Evolutionary conservation across 1,139 yeast genomes (phyloP), one percentile per base, ranked within the genome.

Genomic region (Blastobotrys apis): DNA sequence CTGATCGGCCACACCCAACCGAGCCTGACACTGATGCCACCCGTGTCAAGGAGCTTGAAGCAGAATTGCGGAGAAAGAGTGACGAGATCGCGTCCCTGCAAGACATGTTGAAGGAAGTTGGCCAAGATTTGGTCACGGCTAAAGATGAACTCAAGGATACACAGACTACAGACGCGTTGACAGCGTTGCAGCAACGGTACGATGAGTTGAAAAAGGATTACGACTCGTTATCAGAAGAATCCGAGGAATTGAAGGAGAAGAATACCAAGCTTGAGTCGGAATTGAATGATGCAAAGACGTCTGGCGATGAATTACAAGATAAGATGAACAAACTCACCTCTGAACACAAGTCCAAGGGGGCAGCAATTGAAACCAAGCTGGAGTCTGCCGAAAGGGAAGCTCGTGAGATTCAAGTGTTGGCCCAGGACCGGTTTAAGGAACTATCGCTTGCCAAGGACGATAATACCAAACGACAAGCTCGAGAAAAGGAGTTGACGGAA

Each of bases 21-120:
- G 9, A 23, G 26, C 26, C 10, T 10, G 26, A 23, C 6, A 23
- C 26, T 6, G 9, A 23, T 6, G 9, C 10, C 10, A 6, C 26
- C 10, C 9, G 9, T 10, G 26, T 35, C 20, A 15, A 30, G 12
- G 27, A 35, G 26, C 34, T 34, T 6, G 33, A 37, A 27, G 6
- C 42, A 9, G 39, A 43, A 10, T 19, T 29, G 19, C 22, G 26
- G 3, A 15, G 12, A 5, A 33, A 43, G 73, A 72, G 48, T 6
- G 82, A 78, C 40, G 84, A 81, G 51, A 67, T 79, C 19, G 81
- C 77, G 32, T 68, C 67, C 39, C 71, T 84, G 43, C 74, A 81
- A 52, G 95, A 85, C 47, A 83, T 80, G 84, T 64, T 87, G 40
- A 75, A 75, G 53, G 78, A 77, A 41, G 73, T 87, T 17, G 95